phyloP scores from a whole-genome alignment of 495 filamentous ascomycete species.

The Hypoxylon cercidicola region DNA sequence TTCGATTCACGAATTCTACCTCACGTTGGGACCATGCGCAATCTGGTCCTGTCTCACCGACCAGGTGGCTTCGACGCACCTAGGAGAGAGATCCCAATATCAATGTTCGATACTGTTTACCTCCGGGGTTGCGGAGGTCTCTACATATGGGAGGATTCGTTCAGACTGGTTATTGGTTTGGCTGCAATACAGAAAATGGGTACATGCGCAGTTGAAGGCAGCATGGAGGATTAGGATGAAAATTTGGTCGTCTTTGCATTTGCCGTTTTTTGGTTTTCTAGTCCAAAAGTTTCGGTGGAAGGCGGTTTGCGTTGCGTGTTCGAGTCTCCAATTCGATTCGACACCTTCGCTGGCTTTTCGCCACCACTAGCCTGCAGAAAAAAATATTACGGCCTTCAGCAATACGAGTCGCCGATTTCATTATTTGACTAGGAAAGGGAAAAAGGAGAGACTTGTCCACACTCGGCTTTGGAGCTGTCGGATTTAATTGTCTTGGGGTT shows the following conservation, averaged over 20 bases:
- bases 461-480: constrained; percentile 12
- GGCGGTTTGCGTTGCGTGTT: neutral
- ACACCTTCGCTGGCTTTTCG: neutral
- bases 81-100: neutral
- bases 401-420: constrained; percentile 6
- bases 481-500: constrained; percentile 26
- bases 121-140: constrained; percentile 1
- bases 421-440: neutral
- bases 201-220: constrained; percentile 15
- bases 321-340: neutral
- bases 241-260: constrained; percentile 30
- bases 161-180: constrained; percentile 21
- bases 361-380: neutral
- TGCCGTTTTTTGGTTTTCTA: constrained; percentile 8
- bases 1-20: constrained; percentile 36
- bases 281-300: neutral
- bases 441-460: constrained; percentile 31
- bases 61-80: constrained; percentile 1
- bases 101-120: neutral
- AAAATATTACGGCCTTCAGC: neutral
- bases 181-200: constrained; percentile 28
- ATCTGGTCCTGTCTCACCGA: constrained; percentile 5
- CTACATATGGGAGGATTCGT: constrained; percentile 18
- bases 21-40: constrained; percentile 17
- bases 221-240: constrained; percentile 29